phyloP scores from a whole-genome alignment of 495 filamentous ascomycete genomes.

The Parachaetomium inaequale region DNA sequence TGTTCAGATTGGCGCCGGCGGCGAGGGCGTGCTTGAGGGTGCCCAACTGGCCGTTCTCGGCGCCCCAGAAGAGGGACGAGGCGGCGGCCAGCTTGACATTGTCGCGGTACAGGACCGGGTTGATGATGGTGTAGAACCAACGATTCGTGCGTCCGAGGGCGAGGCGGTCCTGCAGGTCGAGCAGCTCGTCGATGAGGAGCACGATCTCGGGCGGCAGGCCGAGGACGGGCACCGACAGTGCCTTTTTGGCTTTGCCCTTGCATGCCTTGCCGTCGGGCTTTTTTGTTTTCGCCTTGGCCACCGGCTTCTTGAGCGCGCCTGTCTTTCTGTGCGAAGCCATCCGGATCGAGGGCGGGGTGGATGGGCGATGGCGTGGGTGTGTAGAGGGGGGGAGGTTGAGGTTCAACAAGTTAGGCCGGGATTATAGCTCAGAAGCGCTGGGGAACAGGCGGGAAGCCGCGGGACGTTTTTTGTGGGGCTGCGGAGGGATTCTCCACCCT shows the following conservation, averaged over 20 bases:
- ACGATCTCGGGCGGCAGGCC: slow-evolving; percentile 28
- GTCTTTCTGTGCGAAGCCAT: slow-evolving; percentile 16
- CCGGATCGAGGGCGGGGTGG: not conserved
- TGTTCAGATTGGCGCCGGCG: slow-evolving; percentile 27
- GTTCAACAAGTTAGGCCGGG: slow-evolving; percentile 1
- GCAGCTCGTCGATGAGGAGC: slow-evolving; percentile 28
- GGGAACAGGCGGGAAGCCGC: not conserved
- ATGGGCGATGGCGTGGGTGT: not conserved
- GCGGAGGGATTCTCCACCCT: slow-evolving; percentile 3
- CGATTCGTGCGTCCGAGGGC: slow-evolving; percentile 21
- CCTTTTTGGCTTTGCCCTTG: slow-evolving; percentile 7
- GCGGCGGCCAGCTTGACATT: slow-evolving; percentile 20
- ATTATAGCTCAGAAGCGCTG: slow-evolving; percentile 1
- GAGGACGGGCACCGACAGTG: slow-evolving; percentile 17
- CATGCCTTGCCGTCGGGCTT: slow-evolving; percentile 14
- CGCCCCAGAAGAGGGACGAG: slow-evolving; percentile 25
- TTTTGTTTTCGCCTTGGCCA: slow-evolving; percentile 13
- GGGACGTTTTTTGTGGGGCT: slow-evolving; percentile 10
- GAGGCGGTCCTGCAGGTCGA: slow-evolving; percentile 20
- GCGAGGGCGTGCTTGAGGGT: slow-evolving; percentile 28
- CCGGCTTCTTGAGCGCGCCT: slow-evolving; percentile 13
- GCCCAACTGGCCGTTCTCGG: slow-evolving; percentile 25
- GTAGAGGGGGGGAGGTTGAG: not conserved
- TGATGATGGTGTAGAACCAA: slow-evolving; percentile 23
- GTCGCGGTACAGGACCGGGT: slow-evolving; percentile 23